phyloP scores from a whole-genome alignment of 176 grass and related monocot species.

The Alopecurus myosuroides region DNA sequence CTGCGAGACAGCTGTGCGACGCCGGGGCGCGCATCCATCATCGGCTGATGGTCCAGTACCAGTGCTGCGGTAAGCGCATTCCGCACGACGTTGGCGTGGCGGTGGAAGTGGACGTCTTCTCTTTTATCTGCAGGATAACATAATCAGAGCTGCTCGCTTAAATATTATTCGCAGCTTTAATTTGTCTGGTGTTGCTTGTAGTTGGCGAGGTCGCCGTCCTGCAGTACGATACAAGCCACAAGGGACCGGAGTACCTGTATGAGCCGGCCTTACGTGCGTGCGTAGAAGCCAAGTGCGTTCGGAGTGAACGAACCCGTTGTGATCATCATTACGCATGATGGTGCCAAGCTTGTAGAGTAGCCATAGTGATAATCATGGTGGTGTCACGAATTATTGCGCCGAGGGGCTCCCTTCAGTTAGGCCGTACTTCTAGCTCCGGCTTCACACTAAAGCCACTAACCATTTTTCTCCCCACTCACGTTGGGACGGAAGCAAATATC shows the following conservation, averaged over 20 bases:
- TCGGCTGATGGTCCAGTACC: not conserved
- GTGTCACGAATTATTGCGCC: not conserved
- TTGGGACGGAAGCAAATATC: too few relatives aligned
- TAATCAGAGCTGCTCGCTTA: not conserved
- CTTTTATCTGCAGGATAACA: not conserved
- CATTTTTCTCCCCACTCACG: not conserved
- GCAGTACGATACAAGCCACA: constrained; percentile 27
- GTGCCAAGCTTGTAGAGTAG: not conserved
- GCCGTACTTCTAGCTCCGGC: not conserved
- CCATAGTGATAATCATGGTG: not conserved
- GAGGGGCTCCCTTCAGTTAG: not conserved
- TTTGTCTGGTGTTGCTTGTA: not conserved
- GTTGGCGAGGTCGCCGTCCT: not conserved
- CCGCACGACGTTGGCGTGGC: not conserved
- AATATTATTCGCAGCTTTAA: not conserved
- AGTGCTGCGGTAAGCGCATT: constrained; percentile 2
- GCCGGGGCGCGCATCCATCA: not conserved
- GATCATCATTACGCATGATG: constrained; percentile 18
- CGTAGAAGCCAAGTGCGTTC: not conserved
- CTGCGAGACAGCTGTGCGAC: constrained; percentile 33
- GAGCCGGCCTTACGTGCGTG: not conserved
- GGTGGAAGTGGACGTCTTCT: not conserved
- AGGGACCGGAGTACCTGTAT: not conserved
- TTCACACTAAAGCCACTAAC: too few relatives aligned
- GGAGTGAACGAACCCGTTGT: not conserved